These are phyloP conservation scores for Vigna hirtella DNA, from an alignment of 306 rosid species.

Conservation along the genomic window DNA sequence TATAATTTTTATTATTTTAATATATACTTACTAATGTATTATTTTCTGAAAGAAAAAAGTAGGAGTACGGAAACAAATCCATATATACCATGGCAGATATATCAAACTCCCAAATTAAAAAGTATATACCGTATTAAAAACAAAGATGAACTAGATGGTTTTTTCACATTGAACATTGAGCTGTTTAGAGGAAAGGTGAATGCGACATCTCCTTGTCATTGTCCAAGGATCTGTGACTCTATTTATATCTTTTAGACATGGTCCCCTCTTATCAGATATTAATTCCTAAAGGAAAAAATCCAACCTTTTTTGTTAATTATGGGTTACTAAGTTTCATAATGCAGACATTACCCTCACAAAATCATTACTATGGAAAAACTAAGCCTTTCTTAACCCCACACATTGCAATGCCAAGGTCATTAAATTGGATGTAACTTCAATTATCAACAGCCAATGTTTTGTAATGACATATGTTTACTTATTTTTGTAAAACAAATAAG, in stretches of 20 bases:
- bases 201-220: neutral
- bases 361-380: neutral
- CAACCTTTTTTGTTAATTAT: neutral
- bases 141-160: neutral
- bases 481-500: too few species aligned
- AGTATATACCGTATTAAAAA: neutral
- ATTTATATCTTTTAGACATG: conserved; percentile 19
- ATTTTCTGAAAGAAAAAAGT: too few species aligned
- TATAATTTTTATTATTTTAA: too few species aligned
- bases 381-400: neutral
- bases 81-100: neutral
- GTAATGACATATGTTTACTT: too few species aligned
- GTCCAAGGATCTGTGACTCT: neutral
- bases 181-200: conserved; percentile 4
- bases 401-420: too few species aligned
- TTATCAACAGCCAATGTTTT: too few species aligned
- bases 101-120: neutral
- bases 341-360: neutral
- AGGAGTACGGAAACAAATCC: too few species aligned
- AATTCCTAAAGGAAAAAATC: neutral
- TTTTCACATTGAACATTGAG: conserved; percentile 4
- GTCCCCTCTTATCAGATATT: conserved; percentile 34
- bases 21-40: too few species aligned
- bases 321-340: neutral
- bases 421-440: too few species aligned